A percentile compares a stretch with the other conserved stretches of the same genome.
Evolutionary conservation across 2,329 filamentous ascomycete genomes (phyloP).

Genomic region (Exophiala sp.): DNA sequence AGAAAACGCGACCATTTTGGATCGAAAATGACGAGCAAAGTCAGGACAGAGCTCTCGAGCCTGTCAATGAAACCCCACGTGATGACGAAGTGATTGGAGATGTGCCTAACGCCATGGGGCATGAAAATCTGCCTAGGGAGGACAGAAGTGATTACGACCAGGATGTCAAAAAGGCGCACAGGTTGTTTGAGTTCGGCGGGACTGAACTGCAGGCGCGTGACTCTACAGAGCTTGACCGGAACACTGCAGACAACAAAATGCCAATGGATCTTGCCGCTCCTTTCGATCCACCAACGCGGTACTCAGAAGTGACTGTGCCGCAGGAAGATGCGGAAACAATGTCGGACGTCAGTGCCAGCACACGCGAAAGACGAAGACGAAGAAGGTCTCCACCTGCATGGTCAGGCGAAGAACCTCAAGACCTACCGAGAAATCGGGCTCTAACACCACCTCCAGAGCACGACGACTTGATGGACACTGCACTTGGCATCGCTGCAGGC

Average conservation of each 20-base stretch:
- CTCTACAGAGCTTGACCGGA: constrained; percentile 13
- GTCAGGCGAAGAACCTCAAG: constrained; percentile 26
- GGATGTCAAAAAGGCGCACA: background rate
- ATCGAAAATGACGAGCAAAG: constrained; percentile 3
- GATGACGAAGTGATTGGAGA: background rate
- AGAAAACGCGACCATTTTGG: constrained; percentile 10
- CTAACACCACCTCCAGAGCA: constrained; percentile 26
- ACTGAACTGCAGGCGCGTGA: background rate
- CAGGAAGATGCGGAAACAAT: constrained; percentile 7
- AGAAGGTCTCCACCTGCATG: constrained; percentile 24
- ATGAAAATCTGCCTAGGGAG: background rate
- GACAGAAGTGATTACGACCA: background rate
- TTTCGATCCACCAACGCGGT: background rate
- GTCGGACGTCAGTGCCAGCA: constrained; percentile 27
- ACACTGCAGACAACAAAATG: constrained; percentile 20
- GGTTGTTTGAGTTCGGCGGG: background rate
- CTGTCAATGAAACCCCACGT: background rate
- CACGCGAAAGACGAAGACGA: constrained; percentile 26
- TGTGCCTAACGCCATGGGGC: no score
- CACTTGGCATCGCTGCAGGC: constrained; percentile 27
- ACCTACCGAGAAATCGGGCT: constrained; percentile 25
- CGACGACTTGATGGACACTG: constrained; percentile 28
- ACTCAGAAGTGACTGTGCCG: background rate
- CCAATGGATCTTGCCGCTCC: background rate
- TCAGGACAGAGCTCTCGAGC: background rate